Base-by-base conservation (phyloP, 2,329 filamentous ascomycete species). In the Fusarium globosum region DNA sequence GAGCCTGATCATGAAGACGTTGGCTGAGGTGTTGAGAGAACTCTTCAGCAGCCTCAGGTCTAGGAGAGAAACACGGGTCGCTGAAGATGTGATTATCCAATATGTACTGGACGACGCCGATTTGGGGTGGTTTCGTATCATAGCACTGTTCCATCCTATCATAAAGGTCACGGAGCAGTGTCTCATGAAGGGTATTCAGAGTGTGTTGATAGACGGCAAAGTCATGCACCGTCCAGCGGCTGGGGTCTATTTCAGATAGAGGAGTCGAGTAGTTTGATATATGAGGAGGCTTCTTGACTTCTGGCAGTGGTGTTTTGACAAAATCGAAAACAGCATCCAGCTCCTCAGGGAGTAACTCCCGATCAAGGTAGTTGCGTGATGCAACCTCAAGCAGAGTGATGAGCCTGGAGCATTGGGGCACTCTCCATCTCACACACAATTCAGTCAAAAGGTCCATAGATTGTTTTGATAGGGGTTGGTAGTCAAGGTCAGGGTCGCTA, bases 111-210 rank as follows among this genome's bases (percentile, higher is more conserved):
- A 97, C 89, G 20, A 91, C 90, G 10, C 92, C 94, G 28, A 97
- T 91, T 43, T 92, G 90, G 10, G 94, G 94, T 16, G 94, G 91
- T 78, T 97, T 98, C n/a, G 88, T 84, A 71, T 97, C 95, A 82
- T 96, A 99, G 76, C 94, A 96, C 75, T 93, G 91, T 85, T 96
- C 92, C 81, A 98, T 89, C n/a, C 93, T 86, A 73, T 95, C 92
- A 81, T 94, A 98, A 23, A 99, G 87, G 78, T 98, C 96, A 61
- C 95, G 91, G 52, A 98, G 86, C 33, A 98, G 85, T 15, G 92
- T 90, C 77, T 98, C 95, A 78, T 98, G 91, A 43, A 98, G 83
- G 36, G 88, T 89, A 41, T 89, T 88, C 12, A 99, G 86, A 21
- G 93, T 89, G 72, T 93, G 91, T 76, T 94, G 93, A 83, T 97